phyloP scores from a whole-genome alignment of 805 yeast genomes.

The Ogataea ganodermae region DNA sequence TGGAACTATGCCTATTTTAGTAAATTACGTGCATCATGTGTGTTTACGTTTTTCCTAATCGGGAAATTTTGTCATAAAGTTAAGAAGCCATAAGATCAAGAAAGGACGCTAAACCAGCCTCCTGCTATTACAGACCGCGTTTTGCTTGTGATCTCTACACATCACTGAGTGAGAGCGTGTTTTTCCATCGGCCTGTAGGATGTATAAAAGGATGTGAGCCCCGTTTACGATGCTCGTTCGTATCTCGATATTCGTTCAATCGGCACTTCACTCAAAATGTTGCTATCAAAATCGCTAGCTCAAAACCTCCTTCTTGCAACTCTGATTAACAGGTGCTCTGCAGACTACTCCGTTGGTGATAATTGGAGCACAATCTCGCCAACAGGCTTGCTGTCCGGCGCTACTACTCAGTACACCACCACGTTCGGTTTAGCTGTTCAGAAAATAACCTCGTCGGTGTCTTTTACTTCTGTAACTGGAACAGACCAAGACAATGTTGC shows the following conservation, averaged over 20 bases:
- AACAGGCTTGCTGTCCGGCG: conserved; percentile 50
- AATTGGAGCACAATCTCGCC: conserved; percentile 75
- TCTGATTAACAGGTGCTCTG: not conserved
- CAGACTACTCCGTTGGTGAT: conserved; percentile 56
- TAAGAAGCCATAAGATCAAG: not conserved
- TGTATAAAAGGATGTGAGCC: not conserved
- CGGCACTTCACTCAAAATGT: not conserved
- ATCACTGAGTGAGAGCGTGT: not conserved
- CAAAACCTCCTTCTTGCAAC: not conserved
- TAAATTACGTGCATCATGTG: conserved; percentile 11
- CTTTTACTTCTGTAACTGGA: conserved; percentile 23
- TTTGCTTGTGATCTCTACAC: not conserved
- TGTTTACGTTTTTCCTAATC: conserved; percentile 15
- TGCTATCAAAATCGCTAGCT: not conserved
- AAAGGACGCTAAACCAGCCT: conserved; percentile 17
- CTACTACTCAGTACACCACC: conserved; percentile 53
- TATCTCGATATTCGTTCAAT: not conserved
- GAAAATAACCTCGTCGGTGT: conserved; percentile 44
- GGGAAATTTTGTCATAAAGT: conserved; percentile 8
- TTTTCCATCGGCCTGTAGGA: not conserved
- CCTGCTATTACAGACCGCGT: conserved; percentile 1
- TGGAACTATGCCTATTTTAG: too few relatives aligned
- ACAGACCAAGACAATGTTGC: conserved; percentile 29
- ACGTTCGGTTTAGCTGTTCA: conserved; percentile 70
- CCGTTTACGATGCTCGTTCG: not conserved